A percentile compares a stretch with the other conserved stretches of the same genome.
Conservation (phyloP, 805 yeast genomes). For the Komagataella phaffii region DNA sequence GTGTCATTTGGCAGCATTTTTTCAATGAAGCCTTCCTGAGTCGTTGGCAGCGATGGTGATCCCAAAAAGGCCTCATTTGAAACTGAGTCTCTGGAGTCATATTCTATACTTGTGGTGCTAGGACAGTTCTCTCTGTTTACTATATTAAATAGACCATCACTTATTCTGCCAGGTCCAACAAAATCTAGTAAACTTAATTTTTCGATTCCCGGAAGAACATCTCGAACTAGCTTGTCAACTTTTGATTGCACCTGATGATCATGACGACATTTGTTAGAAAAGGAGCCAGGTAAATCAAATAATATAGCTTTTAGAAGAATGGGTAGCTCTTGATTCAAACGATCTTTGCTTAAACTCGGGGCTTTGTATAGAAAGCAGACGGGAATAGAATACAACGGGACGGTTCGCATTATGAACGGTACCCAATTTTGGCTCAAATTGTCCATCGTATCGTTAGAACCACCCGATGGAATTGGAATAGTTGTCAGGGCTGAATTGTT, state of each 20-base stretch:
- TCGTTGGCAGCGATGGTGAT: slow-evolving; percentile 4
- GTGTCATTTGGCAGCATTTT: neutral
- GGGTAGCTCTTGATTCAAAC: slow-evolving; percentile 14
- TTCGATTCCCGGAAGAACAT: neutral
- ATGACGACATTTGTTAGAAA: neutral
- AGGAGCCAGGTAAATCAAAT: slow-evolving; percentile 6
- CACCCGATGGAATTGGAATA: neutral
- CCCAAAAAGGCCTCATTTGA: slow-evolving; percentile 1
- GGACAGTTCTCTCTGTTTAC: neutral
- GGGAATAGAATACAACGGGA: slow-evolving; percentile 54
- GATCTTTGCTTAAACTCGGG: slow-evolving; percentile 13
- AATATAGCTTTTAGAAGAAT: slow-evolving; percentile 16
- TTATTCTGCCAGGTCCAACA: neutral
- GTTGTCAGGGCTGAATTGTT: neutral
- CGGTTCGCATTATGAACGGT: slow-evolving; percentile 53
- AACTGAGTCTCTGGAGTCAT: neutral
- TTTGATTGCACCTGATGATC: neutral
- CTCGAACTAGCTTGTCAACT: neutral
- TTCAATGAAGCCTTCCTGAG: neutral
- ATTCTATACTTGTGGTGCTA: neutral
- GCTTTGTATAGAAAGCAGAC: slow-evolving; percentile 27
- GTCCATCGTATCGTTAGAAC: neutral
- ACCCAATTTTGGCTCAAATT: slow-evolving; percentile 40
- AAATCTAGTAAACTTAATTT: neutral
- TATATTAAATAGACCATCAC: neutral